phyloP scores from a whole-genome alignment of 495 filamentous ascomycete species.

The Jackrogersella multiformis region DNA sequence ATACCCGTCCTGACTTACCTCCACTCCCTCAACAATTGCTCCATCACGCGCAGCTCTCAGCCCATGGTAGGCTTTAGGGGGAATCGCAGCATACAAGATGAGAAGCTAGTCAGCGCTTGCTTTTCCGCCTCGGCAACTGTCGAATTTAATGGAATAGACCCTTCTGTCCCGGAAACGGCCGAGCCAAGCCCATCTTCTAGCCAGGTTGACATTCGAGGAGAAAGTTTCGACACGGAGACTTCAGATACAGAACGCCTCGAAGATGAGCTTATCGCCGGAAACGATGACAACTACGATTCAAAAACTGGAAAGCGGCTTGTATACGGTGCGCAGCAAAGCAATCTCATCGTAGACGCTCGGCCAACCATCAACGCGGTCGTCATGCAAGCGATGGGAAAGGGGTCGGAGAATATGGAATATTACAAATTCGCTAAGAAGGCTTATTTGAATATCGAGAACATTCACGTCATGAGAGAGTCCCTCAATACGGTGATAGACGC shows the following conservation, averaged over 20 bases:
- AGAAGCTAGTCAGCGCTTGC: constrained; percentile 90
- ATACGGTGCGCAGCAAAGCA: constrained; percentile 93
- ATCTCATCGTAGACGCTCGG: constrained; percentile 95
- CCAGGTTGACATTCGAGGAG: constrained; percentile 60
- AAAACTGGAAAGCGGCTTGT: constrained; percentile 64
- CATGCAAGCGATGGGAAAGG: constrained; percentile 93
- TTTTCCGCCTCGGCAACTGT: constrained; percentile 76
- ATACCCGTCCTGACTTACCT: constrained; percentile 92
- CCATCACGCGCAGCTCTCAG: constrained; percentile 94
- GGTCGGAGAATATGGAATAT: constrained; percentile 98
- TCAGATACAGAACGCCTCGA: constrained; percentile 73
- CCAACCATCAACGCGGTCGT: constrained; percentile 95
- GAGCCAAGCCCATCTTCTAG: constrained; percentile 70
- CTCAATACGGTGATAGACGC: constrained; percentile 88
- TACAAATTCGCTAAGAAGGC: constrained; percentile 92
- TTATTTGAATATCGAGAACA: constrained; percentile 98
- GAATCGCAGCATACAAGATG: constrained; percentile 94
- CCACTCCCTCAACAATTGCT: constrained; percentile 96
- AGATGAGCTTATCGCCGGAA: constrained; percentile 71
- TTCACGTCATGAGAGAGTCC: constrained; percentile 97
- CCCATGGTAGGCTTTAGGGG: constrained; percentile 86
- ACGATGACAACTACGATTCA: constrained; percentile 54
- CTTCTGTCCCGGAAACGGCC: constrained; percentile 25
- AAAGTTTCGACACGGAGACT: constrained; percentile 45
- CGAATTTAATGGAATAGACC: constrained; percentile 50